phyloP scores from a whole-genome alignment of 371 early-diverging fungal genomes.

The Circinella minor region DNA sequence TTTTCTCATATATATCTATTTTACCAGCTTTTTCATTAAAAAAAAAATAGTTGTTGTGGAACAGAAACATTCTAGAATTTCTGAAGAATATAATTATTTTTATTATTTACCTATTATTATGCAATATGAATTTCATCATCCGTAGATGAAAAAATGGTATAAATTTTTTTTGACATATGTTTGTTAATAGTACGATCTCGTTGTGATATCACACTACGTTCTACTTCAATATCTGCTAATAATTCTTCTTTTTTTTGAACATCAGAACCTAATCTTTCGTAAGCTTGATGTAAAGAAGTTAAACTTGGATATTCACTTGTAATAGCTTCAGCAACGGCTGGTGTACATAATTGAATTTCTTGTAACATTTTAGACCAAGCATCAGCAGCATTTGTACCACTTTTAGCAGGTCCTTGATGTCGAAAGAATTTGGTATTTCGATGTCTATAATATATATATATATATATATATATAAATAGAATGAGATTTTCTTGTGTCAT shows the following conservation, averaged over 20 bases:
- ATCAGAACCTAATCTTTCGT: conserved; percentile 26
- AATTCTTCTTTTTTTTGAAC: conserved; percentile 23
- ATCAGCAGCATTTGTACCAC: conserved; percentile 58
- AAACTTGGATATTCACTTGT: conserved; percentile 58
- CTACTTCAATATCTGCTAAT: conserved; percentile 57
- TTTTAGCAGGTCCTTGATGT: conserved; percentile 14
- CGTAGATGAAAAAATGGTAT: conserved; percentile 56
- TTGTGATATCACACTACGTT: conserved; percentile 33
- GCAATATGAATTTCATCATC: conserved; percentile 49
- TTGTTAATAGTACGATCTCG: conserved; percentile 47
- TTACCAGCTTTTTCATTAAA: no score
- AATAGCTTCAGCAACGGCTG: conserved; percentile 61
- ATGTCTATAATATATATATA: not conserved
- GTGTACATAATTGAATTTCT: conserved; percentile 68
- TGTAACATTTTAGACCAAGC: conserved; percentile 70
- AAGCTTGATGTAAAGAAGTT: conserved; percentile 58
- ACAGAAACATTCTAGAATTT: no score
- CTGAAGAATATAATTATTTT: no score
- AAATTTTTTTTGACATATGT: conserved; percentile 58
- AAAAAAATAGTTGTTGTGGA: no score
- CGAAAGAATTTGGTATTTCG: conserved; percentile 2
- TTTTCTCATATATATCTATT: no score
- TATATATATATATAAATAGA: not conserved
- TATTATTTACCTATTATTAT: conserved; percentile 1
- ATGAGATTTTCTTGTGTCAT: no score